These are phyloP conservation scores for Sporopachydermia lactativora DNA, from an alignment of 805 yeast genomes.

Conservation along the genomic window DNA sequence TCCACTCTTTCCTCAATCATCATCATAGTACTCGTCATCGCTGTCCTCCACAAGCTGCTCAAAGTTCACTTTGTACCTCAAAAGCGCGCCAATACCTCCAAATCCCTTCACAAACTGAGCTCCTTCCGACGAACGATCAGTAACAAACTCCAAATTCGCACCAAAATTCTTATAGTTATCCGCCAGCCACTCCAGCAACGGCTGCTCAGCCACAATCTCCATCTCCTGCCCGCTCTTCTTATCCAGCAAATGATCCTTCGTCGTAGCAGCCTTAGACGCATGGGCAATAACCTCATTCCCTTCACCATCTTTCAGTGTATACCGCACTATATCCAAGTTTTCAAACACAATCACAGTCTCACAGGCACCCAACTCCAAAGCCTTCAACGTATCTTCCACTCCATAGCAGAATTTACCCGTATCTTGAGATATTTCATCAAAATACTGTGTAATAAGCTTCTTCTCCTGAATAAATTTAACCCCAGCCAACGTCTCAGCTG, in stretches of 20 bases:
- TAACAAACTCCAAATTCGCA: slow-evolving; percentile 90
- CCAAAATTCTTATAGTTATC: slow-evolving; percentile 92
- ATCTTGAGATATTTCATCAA: slow-evolving; percentile 96
- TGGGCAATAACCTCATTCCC: slow-evolving; percentile 64
- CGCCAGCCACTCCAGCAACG: slow-evolving; percentile 93
- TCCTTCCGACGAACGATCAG: slow-evolving; percentile 96
- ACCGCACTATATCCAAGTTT: slow-evolving; percentile 75
- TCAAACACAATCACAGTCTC: slow-evolving; percentile 89
- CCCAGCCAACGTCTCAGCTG: slow-evolving; percentile 93
- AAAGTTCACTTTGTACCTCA: slow-evolving; percentile 93
- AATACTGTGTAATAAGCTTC: slow-evolving; percentile 82
- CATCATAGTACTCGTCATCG: slow-evolving; percentile 81
- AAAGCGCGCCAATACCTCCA: slow-evolving; percentile 96
- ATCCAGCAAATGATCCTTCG: slow-evolving; percentile 65
- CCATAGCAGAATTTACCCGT: slow-evolving; percentile 97
- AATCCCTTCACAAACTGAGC: slow-evolving; percentile 96
- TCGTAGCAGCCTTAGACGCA: slow-evolving; percentile 58
- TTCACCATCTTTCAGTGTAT: slow-evolving; percentile 70
- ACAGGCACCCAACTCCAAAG: slow-evolving; percentile 91
- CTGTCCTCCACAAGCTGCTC: slow-evolving; percentile 85
- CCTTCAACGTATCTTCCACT: slow-evolving; percentile 91
- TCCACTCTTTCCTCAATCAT: too few relatives aligned
- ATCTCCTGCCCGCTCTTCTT: slow-evolving; percentile 81
- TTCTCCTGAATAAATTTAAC: slow-evolving; percentile 98
- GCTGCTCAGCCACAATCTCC: slow-evolving; percentile 76